Conservation (phyloP, 257 asterid genomes). For the Fraxinus anomala region DNA sequence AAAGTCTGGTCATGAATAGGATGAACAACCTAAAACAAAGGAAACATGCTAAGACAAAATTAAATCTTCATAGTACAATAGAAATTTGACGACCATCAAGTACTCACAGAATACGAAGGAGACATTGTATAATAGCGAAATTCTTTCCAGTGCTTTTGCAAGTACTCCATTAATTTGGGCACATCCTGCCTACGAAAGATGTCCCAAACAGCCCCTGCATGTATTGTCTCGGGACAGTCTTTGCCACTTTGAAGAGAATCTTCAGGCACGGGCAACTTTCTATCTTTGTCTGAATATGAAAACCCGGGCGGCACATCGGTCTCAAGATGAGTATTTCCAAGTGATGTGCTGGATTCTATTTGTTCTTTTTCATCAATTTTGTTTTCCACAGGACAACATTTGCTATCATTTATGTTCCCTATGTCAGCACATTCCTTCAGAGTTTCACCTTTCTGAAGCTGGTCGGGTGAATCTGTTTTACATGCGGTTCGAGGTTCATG, state of each 20-base stretch:
- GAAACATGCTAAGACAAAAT: constrained; percentile 15
- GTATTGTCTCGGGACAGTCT: constrained; percentile 16
- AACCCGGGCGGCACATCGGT: not conserved
- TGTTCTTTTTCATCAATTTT: constrained; percentile 18
- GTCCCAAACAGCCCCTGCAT: constrained; percentile 55
- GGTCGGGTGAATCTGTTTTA: constrained; percentile 15
- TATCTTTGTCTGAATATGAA: not conserved
- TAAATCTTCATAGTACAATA: not conserved
- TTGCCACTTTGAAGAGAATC: constrained; percentile 22
- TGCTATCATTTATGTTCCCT: not conserved
- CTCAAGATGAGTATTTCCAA: constrained; percentile 15
- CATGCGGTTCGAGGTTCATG: constrained; percentile 17
- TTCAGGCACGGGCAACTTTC: constrained; percentile 1
- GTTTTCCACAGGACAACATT: constrained; percentile 26
- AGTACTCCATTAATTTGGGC: constrained; percentile 45
- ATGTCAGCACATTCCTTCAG: no score
- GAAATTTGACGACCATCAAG: constrained; percentile 7
- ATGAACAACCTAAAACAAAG: constrained; percentile 41
- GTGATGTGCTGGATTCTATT: not conserved
- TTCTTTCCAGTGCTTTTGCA: constrained; percentile 43
- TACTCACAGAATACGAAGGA: constrained; percentile 40
- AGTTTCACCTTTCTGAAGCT: constrained; percentile 20
- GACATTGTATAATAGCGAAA: constrained; percentile 34
- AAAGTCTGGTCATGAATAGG: constrained; percentile 56
- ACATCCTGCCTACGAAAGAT: constrained; percentile 55